Percentiles rank a stretch among this genome's conserved stretches.
Conservation (phyloP, 2,329 filamentous ascomycete species). For the Delphinella strobiligena region DNA sequence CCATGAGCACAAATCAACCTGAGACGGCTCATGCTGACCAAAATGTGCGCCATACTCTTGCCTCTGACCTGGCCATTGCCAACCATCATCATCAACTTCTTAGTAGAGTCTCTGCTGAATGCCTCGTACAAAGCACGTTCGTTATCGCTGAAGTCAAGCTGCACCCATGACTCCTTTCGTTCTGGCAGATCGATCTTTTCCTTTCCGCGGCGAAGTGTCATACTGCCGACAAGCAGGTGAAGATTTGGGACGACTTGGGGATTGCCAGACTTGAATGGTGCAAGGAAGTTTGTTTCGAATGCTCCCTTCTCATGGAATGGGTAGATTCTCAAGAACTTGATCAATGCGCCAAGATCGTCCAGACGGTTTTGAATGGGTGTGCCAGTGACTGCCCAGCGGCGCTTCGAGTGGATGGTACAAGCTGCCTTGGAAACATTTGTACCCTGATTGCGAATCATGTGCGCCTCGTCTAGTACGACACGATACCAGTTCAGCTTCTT, state of each 20-base stretch:
- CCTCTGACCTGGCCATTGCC: conserved; percentile 42
- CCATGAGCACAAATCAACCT: conserved; percentile 88
- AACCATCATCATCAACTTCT: conserved; percentile 66
- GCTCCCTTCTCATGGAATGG: conserved; percentile 70
- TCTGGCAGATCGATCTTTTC: conserved; percentile 76
- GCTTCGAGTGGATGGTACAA: conserved; percentile 63
- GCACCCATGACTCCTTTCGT: conserved; percentile 59
- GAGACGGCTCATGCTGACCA: conserved; percentile 81
- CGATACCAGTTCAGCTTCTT: conserved; percentile 82
- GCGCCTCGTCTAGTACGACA: conserved; percentile 87
- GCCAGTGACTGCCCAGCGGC: conserved; percentile 94
- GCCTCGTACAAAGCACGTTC: conserved; percentile 72
- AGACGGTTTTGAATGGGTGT: conserved; percentile 91
- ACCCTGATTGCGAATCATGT: conserved; percentile 78
- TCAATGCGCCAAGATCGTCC: conserved; percentile 76
- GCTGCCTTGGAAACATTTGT: conserved; percentile 78
- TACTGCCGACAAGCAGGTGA: conserved; percentile 81
- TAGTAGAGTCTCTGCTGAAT: conserved; percentile 70
- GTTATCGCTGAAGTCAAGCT: conserved; percentile 60
- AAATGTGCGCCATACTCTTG: conserved; percentile 82
- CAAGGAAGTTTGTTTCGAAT: conserved; percentile 70
- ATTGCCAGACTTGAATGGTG: conserved; percentile 78
- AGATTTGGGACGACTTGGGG: conserved; percentile 74
- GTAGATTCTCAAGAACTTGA: conserved; percentile 71
- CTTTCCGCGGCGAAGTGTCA: conserved; percentile 83